Evolutionary conservation across 495 filamentous ascomycete species (phyloP).

Genomic region (Oleoguttula mirabilis): DNA sequence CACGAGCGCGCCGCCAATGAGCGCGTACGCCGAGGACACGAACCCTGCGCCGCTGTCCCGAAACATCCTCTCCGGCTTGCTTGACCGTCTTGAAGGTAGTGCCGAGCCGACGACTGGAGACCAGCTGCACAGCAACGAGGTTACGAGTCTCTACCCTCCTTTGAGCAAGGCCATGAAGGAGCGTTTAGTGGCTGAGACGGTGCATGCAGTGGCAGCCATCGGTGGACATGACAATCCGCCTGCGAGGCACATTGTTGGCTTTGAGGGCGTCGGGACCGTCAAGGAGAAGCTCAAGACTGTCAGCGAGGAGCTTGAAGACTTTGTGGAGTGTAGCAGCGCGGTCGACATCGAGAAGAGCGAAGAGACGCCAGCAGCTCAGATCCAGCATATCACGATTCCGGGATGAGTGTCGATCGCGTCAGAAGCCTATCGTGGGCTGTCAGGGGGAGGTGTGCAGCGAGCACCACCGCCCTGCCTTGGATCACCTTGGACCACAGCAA

Average conservation of each 20-base stretch:
- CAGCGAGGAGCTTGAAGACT: slow-evolving; percentile 91
- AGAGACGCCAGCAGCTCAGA: slow-evolving; percentile 15
- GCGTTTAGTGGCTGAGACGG: slow-evolving; percentile 72
- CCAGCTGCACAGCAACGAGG: slow-evolving; percentile 35
- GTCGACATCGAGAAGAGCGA: slow-evolving; percentile 59
- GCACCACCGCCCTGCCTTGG: too few relatives aligned
- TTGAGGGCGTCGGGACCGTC: slow-evolving; percentile 75
- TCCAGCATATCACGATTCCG: not conserved
- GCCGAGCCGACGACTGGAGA: slow-evolving; percentile 32
- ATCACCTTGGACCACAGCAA: too few relatives aligned
- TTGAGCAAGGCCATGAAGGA: slow-evolving; percentile 53
- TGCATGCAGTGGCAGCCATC: slow-evolving; percentile 80
- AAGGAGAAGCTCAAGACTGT: slow-evolving; percentile 96
- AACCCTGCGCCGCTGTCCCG: slow-evolving; percentile 72
- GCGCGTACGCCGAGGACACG: slow-evolving; percentile 56
- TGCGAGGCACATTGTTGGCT: slow-evolving; percentile 83
- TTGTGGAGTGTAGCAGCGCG: slow-evolving; percentile 75
- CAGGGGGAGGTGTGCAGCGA: too few relatives aligned
- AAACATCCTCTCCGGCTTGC: slow-evolving; percentile 63
- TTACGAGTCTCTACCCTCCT: slow-evolving; percentile 59
- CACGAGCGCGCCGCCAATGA: slow-evolving; percentile 62
- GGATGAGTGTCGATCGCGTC: too few relatives aligned
- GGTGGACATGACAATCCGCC: slow-evolving; percentile 94
- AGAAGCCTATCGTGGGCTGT: too few relatives aligned
- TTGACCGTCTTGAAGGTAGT: slow-evolving; percentile 39